Percentiles rank a stretch among this genome's conserved stretches.
These are phyloP conservation scores for Cordyceps farinosa DNA, from an alignment of 2,329 filamentous ascomycete species.

Conservation along the genomic window DNA sequence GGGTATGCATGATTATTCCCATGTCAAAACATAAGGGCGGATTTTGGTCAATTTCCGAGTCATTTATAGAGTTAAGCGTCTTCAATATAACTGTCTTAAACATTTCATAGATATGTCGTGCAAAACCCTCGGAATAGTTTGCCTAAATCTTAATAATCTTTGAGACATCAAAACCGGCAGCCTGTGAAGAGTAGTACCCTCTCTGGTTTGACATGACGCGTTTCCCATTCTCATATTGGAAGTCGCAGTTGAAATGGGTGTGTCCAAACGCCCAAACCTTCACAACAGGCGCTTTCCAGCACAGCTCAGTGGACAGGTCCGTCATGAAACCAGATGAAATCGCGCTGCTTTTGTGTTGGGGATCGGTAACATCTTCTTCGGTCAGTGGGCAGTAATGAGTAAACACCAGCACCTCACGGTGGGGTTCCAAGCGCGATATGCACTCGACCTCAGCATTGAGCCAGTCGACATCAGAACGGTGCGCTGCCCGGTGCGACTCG, in stretches of 20 bases:
- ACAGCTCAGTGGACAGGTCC: constrained; percentile 35
- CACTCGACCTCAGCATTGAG: constrained; percentile 24
- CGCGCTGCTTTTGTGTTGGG: constrained; percentile 27
- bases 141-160: constrained; percentile 3
- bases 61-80: background rate
- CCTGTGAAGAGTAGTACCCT: constrained; percentile 24
- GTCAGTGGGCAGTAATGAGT: constrained; percentile 38
- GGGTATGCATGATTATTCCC: constrained; percentile 1
- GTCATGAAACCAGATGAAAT: constrained; percentile 36
- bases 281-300: constrained; percentile 37
- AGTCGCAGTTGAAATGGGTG: constrained; percentile 45
- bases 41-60: background rate
- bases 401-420: constrained; percentile 32
- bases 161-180: background rate
- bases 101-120: background rate
- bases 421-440: constrained; percentile 18
- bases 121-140: background rate
- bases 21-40: background rate
- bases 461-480: constrained; percentile 26
- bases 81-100: background rate
- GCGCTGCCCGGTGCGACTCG: constrained; percentile 23
- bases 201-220: constrained; percentile 32
- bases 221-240: constrained; percentile 26
- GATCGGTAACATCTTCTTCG: constrained; percentile 25
- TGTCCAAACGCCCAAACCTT: constrained; percentile 46